phyloP scores from a whole-genome alignment of 495 filamentous ascomycete genomes.

The Choiromyces venosus region DNA sequence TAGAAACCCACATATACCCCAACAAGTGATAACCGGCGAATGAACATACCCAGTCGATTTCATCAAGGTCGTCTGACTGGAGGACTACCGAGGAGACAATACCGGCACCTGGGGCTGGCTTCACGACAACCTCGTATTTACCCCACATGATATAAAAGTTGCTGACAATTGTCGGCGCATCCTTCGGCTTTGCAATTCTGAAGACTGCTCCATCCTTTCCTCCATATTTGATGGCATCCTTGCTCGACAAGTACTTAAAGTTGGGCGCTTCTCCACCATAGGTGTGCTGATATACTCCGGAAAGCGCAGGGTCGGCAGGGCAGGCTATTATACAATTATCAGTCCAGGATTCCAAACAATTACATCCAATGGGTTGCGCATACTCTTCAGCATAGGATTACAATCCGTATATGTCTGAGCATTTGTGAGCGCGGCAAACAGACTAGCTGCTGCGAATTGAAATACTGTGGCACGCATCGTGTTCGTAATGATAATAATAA shows the following conservation, averaged over 20 bases:
- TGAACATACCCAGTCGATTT: constrained; percentile 79
- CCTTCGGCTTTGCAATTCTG: constrained; percentile 73
- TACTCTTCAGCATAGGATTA: constrained; percentile 65
- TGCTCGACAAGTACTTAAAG: constrained; percentile 62
- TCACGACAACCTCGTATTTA: constrained; percentile 64
- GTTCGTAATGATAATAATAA: not conserved
- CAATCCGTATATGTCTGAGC: constrained; percentile 73
- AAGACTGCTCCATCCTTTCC: constrained; percentile 72
- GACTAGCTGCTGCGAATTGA: not conserved
- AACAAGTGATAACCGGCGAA: constrained; percentile 43
- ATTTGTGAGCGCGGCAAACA: constrained; percentile 44
- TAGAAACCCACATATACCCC: not conserved
- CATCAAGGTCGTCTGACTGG: constrained; percentile 84
- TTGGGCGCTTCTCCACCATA: constrained; percentile 46
- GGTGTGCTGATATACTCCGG: constrained; percentile 61
- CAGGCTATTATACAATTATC: constrained; percentile 47
- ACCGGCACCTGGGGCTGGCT: constrained; percentile 64
- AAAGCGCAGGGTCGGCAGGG: constrained; percentile 73
- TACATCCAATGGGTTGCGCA: constrained; percentile 35
- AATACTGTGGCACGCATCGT: not conserved
- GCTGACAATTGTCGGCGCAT: constrained; percentile 71
- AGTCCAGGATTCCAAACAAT: constrained; percentile 2
- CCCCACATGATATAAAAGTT: constrained; percentile 84
- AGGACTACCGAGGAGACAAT: constrained; percentile 81
- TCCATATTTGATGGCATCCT: constrained; percentile 62